Percentiles rank a stretch among this genome's conserved stretches.
Evolutionary conservation across 2,329 filamentous ascomycete species (phyloP).

Genomic region (Aspergillus nomiae): DNA sequence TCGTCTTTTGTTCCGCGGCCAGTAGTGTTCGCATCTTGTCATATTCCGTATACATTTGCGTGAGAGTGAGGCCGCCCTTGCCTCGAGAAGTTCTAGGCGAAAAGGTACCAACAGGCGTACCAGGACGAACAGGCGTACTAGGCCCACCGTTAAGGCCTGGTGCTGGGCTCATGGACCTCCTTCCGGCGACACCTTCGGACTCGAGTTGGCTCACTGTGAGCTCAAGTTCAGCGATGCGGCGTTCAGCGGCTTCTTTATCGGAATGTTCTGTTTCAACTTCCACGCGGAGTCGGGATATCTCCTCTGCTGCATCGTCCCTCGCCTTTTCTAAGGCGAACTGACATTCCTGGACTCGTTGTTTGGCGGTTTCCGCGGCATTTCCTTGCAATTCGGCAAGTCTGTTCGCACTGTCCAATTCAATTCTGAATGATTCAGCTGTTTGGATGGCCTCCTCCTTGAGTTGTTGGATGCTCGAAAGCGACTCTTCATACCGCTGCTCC

Average conservation of each 20-base stretch:
- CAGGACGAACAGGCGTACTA: conserved; percentile 52
- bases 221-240: conserved; percentile 66
- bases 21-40: conserved; percentile 67
- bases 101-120: conserved; percentile 53
- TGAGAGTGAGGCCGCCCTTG: conserved; percentile 59
- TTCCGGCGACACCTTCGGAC: conserved; percentile 49
- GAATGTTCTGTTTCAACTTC: conserved; percentile 59
- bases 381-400: conserved; percentile 75
- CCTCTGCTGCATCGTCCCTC: conserved; percentile 64
- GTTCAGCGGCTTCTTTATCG: conserved; percentile 64
- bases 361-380: conserved; percentile 61
- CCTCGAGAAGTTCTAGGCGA: conserved; percentile 57
- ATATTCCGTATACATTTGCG: conserved; percentile 66
- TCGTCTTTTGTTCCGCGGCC: conserved; percentile 71
- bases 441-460: conserved; percentile 80
- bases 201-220: conserved; percentile 62
- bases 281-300: conserved; percentile 56
- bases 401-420: conserved; percentile 79
- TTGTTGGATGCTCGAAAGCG: conserved; percentile 77
- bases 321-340: conserved; percentile 58
- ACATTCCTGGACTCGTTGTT: conserved; percentile 61
- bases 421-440: conserved; percentile 81
- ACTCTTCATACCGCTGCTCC: conserved; percentile 83
- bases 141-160: conserved; percentile 54
- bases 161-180: conserved; percentile 56